Evolutionary conservation across 805 yeast species (phyloP), one percentile per base, ranked within the genome.

Genomic region (Priceomyces carsonii): DNA sequence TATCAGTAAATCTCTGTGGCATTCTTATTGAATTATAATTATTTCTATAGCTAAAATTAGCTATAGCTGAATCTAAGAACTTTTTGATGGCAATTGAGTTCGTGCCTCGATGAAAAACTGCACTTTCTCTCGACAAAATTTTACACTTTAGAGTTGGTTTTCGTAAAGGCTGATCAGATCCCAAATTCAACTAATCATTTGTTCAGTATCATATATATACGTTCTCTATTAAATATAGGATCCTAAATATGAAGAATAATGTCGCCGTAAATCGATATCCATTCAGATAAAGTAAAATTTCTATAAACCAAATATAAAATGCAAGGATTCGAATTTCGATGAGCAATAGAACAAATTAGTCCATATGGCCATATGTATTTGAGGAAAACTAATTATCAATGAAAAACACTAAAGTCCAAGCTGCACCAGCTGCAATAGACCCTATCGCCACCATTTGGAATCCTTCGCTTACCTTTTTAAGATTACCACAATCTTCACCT

Each of bases 371-470:
- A n/a, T n/a, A n/a, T n/a, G n/a, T n/a, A n/a, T n/a, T n/a, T n/a
- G n/a, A n/a, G n/a, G n/a, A n/a, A n/a, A n/a, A 18, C 36, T 39
- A 55, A 29, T 51, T 48, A 39, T 57, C 96, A 42, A 91, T 80
- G 44, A 82, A 59, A 57, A 80, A 83, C 21, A 91, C 99, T 56
- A 90, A 76, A 29, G 78, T 79, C 95, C 96, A 91, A 8, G 99
- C 99, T 16, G 95, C 85, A 4, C 96, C 95, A 4, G 99, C 98
- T 15, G 99, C 98, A 20, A 85, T 67, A n/a, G 97, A 95, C 25
- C 99, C 99, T 33, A 87, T 90, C n/a, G 83, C 62, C 35, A 88
- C 80, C 98, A 93, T 91, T 63, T 88, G 95, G 13, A 83, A 38
- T 28, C 97, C 98, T 60, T 90, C 96, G 33, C 70, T 64, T 3